Evolutionary conservation across 2,329 filamentous ascomycete genomes (phyloP), one percentile per base, ranked within the genome.

Genomic region (Zelopaecilomyces penicillatus): DNA sequence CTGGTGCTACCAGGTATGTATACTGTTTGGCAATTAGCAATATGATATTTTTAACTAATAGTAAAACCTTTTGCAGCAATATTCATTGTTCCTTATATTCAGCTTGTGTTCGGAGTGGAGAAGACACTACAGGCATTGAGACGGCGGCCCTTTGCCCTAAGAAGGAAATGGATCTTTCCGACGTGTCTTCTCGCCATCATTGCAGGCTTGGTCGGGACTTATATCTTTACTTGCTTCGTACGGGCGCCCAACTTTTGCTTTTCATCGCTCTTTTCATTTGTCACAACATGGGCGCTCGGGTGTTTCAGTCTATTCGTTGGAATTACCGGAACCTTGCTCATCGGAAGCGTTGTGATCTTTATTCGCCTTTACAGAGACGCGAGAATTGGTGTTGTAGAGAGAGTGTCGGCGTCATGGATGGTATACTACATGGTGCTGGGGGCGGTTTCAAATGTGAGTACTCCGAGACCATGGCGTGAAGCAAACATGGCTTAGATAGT

Each of bases 261-360:
- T 53, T 80, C 79, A 27, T 80, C 78, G 5, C 67, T 87, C 6
- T 78, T 85, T 52, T 85, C 78, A 78, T 83, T 83, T 49, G 66
- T 85, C 36, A 69, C 75, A 44, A 70, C 68, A 52, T 86, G 80
- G 63, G 72, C 78, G n/a, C 57, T 71, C 10, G 71, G 74, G 5
- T 75, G 73, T 46, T 74, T 85, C 44, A 68, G 67, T 7, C 56
- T 83, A 1, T 58, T 84, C 8, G 60, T 73, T 26, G 57, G 67
- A 19, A 67, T 82, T 37, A 64, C 72, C n/a, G 58, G 68, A 32
- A 57, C 73, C 27, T 63, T 84, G 42, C 56, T 78, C 10, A 50
- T 71, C 9, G 70, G 74, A 50, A 69, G 69, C n/a, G 55, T 71
- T 9, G 61, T 74, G 28, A 73, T 84, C 41, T 82, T 77, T 56